A percentile compares a stretch with the other conserved stretches of the same genome.
phyloP scores from a whole-genome alignment of 2,329 filamentous ascomycete species.

The Aspergillus aculeatus region DNA sequence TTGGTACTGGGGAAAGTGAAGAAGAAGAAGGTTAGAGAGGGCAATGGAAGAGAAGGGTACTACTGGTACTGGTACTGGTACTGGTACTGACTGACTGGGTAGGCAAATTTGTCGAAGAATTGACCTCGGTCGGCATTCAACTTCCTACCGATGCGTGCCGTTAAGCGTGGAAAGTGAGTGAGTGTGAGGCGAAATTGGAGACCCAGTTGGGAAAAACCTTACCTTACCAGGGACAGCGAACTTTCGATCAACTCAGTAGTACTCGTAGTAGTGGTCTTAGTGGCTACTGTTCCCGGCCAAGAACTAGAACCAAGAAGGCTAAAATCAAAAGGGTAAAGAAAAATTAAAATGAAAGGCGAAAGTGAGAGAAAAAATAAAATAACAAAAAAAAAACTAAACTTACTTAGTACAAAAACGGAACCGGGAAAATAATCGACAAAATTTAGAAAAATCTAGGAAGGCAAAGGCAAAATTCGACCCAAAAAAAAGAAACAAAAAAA shows the following conservation, averaged over 20 bases:
- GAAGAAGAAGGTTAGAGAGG: constrained; percentile 13
- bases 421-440: not conserved
- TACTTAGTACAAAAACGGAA: not conserved
- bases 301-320: constrained; percentile 9
- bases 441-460: constrained; percentile 2
- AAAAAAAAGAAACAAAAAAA: constrained; percentile 19
- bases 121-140: constrained; percentile 8
- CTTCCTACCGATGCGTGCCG: constrained; percentile 17
- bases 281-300: constrained; percentile 23
- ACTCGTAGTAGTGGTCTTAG: constrained; percentile 5
- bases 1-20: constrained; percentile 8
- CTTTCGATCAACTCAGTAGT: constrained; percentile 1
- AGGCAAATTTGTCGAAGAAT: constrained; percentile 9
- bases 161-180: constrained; percentile 21
- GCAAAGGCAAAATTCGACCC: not conserved
- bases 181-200: constrained; percentile 11
- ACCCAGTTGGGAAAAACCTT: constrained; percentile 6
- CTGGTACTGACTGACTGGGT: no score
- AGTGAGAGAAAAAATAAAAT: not conserved
- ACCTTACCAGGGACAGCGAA: constrained; percentile 19
- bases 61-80: no score
- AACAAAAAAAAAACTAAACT: constrained; percentile 7
- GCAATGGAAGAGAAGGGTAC: not conserved
- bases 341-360: not conserved
- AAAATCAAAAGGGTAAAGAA: not conserved